Conservation (phyloP, 1,139 yeast species). For the Eremothecium cymbalariae region DNA sequence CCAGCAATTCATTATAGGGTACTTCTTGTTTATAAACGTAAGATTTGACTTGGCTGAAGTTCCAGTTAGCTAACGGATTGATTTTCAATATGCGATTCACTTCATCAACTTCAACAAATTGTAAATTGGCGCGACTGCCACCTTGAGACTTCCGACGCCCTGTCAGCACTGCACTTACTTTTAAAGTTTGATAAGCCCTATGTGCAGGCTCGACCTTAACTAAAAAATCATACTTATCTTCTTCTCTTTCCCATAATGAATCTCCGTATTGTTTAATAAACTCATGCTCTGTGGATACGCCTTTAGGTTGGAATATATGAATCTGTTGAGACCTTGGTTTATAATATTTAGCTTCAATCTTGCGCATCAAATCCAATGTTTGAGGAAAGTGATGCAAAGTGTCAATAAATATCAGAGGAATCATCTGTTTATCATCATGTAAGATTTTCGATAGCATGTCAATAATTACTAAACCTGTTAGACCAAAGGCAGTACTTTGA, state of each 20-base stretch:
- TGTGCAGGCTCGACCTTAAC: constrained; percentile 92
- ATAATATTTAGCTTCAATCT: constrained; percentile 47
- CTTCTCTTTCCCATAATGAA: constrained; percentile 76
- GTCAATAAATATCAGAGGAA: constrained; percentile 79
- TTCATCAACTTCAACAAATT: constrained; percentile 68
- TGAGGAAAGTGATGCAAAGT: constrained; percentile 92
- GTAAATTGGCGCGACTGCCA: constrained; percentile 65
- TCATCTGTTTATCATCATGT: constrained; percentile 19
- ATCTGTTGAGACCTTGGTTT: constrained; percentile 35
- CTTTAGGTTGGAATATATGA: constrained; percentile 60
- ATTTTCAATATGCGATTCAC: constrained; percentile 67
- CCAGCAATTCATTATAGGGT: constrained; percentile 78
- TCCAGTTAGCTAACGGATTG: constrained; percentile 85
- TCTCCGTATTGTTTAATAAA: constrained; percentile 66
- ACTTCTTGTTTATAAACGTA: constrained; percentile 66
- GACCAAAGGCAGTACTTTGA: constrained; percentile 93
- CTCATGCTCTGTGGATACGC: constrained; percentile 49
- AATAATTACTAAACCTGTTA: constrained; percentile 81
- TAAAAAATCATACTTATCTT: constrained; percentile 69
- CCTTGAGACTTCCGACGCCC: constrained; percentile 93
- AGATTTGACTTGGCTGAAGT: constrained; percentile 57
- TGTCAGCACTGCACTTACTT: constrained; percentile 76
- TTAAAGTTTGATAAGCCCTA: constrained; percentile 67
- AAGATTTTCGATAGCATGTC: constrained; percentile 62
- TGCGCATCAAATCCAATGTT: constrained; percentile 66